phyloP scores from a whole-genome alignment of 2,329 filamentous ascomycete species.

The Hypoxylon sp. region DNA sequence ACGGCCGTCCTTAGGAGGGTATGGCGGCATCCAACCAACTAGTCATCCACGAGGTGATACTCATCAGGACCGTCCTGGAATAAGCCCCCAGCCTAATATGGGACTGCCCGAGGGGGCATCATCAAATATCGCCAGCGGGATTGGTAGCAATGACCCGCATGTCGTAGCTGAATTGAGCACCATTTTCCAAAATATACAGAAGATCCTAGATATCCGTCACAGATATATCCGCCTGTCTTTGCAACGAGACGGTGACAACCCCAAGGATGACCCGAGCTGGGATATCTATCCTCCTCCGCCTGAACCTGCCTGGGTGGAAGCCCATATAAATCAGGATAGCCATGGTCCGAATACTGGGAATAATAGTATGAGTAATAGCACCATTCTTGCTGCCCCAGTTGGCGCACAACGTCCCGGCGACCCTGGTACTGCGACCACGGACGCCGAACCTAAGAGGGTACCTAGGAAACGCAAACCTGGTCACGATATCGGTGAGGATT shows the following conservation, averaged over 20 bases:
- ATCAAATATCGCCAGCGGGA: conserved; percentile 74
- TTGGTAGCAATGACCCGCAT: conserved; percentile 80
- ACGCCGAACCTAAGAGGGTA: conserved; percentile 60
- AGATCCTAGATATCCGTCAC: conserved; percentile 87
- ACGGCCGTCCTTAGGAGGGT: conserved; percentile 50
- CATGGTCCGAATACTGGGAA: conserved; percentile 56
- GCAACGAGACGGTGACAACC: conserved; percentile 87
- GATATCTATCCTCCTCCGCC: conserved; percentile 92
- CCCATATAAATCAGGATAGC: conserved; percentile 60
- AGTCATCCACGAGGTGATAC: conserved; percentile 36
- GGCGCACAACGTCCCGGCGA: conserved; percentile 49
- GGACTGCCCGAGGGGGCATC: conserved; percentile 71
- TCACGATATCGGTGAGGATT: conserved; percentile 92
- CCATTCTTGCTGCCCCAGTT: conserved; percentile 57
- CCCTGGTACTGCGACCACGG: conserved; percentile 53
- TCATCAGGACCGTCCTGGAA: conserved; percentile 33
- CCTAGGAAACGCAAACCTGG: conserved; percentile 84
- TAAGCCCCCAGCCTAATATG: conserved; percentile 48
- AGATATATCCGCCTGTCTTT: conserved; percentile 91
- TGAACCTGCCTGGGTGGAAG: conserved; percentile 85
- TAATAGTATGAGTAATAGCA: conserved; percentile 66
- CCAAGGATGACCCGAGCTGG: conserved; percentile 87
- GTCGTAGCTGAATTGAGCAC: conserved; percentile 86
- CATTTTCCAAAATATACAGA: conserved; percentile 93
- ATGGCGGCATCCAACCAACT: conserved; percentile 35